These are phyloP conservation scores for Fragosphaeria purpurea DNA, from an alignment of 2,329 filamentous ascomycete genomes.

Conservation along the genomic window DNA sequence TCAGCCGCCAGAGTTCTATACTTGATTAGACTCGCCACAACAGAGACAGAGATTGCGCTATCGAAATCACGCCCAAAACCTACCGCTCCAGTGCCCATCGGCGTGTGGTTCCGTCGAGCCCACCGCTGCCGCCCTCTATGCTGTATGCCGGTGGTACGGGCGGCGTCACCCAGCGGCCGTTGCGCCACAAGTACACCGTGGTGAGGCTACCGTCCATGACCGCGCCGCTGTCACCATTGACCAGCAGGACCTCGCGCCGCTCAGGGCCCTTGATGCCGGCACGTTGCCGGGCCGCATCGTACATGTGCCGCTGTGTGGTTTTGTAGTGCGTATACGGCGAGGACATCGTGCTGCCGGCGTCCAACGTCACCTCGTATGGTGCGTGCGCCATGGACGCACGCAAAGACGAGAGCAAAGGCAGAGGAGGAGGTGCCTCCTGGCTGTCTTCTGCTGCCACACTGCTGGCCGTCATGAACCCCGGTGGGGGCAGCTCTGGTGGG, in stretches of 20 bases:
- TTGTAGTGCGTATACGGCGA: slow-evolving; percentile 75
- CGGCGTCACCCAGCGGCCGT: slow-evolving; percentile 71
- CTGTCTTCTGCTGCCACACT: background rate
- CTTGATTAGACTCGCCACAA: background rate
- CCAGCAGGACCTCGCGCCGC: slow-evolving; percentile 63
- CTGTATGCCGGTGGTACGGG: slow-evolving; percentile 38
- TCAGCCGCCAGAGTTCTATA: slow-evolving; percentile 53
- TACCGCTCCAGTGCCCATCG: slow-evolving; percentile 70
- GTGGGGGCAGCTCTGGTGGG: slow-evolving; percentile 43
- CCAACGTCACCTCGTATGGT: slow-evolving; percentile 34
- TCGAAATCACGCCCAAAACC: slow-evolving; percentile 10
- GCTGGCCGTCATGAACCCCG: slow-evolving; percentile 19
- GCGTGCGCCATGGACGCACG: slow-evolving; percentile 17
- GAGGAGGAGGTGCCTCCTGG: too few species aligned
- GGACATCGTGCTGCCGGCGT: slow-evolving; percentile 28
- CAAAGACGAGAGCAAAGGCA: background rate
- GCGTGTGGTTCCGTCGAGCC: slow-evolving; percentile 72
- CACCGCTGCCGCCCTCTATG: slow-evolving; percentile 48
- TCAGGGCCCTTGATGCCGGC: slow-evolving; percentile 45
- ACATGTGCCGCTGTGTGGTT: slow-evolving; percentile 64
- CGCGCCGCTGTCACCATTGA: slow-evolving; percentile 48
- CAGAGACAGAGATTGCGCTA: background rate
- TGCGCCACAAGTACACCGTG: slow-evolving; percentile 70
- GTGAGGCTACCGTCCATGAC: slow-evolving; percentile 82
- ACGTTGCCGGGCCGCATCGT: slow-evolving; percentile 58